Evolutionary conservation across 331 rosid genomes (phyloP), one percentile per base, ranked within the genome.

Genomic region (Rosa hybrid): DNA sequence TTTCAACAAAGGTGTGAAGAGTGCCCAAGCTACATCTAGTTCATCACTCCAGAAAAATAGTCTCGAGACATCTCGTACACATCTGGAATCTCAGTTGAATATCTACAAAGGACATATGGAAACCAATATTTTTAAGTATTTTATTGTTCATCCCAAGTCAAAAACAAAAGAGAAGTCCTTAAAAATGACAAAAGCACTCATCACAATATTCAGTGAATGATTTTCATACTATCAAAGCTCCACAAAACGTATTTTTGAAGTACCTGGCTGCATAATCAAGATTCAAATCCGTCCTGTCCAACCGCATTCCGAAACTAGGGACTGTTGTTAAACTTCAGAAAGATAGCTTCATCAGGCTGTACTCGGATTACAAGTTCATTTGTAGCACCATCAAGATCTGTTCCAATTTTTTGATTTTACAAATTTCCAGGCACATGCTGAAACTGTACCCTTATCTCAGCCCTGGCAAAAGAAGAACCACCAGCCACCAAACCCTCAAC

Each of bases 241-340:
- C 13, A 45, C n/a, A 46, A 71, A 41, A 25, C 12, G 0, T 53
- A 25, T 7, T 12, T 67, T 17, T 12, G 4, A 53, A 21, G 78
- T 81, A 94, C 98, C 97, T 94, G 74, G 97, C 98, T 20, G 98
- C 96, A 11, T 94, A 94, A 77, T 90, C 96, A 78, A 94, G 98
- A 81, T 94, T 89, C 75, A 94, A 86, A 78, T 94, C 71, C 69
- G 97, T 94, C 56, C 91, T 91, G 84, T 94, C 98, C 88, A 94
- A 79, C 86, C 84, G 90, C 98, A 91, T 94, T 75, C 90, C 98
- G 51, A 94, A 83, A 78, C 98, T 97, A 3, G 98, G 98, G 12
- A 91, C 94, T 82, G 89, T 94, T 94, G 74, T 90, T 94, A 83
- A 94, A 91, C 86, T 89, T 91, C 85, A 94, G 84, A 81, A 86